phyloP scores from a whole-genome alignment of 1,139 yeast genomes.

The Candida tetrigidarum region DNA sequence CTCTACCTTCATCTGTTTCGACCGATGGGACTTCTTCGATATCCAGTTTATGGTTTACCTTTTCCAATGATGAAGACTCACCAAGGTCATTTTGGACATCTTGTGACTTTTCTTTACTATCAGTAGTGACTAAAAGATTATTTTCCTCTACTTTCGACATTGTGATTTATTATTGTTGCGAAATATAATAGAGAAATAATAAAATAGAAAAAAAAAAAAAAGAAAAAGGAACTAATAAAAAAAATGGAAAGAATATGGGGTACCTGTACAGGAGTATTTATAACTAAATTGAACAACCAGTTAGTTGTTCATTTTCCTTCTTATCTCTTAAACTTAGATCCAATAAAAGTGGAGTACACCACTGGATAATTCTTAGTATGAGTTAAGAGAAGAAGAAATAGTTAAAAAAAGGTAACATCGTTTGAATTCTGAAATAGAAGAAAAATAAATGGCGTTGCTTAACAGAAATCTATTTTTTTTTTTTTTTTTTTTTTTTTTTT shows the following conservation, averaged over 20 bases:
- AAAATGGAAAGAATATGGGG: not conserved
- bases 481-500: no score
- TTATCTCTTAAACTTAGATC: not conserved
- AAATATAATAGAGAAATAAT: no score
- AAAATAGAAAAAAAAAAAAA: not conserved
- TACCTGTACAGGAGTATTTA: not conserved
- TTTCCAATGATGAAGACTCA: not conserved
- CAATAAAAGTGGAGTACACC: not conserved
- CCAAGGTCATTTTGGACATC: not conserved
- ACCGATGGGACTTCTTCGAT: slow-evolving; percentile 2
- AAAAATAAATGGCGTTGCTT: no score
- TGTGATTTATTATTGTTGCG: not conserved
- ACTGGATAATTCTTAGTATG: not conserved
- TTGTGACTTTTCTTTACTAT: not conserved
- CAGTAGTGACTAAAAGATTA: not conserved
- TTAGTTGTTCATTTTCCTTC: not conserved
- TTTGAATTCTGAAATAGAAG: no score
- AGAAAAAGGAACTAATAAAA: no score
- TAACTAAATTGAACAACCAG: not conserved
- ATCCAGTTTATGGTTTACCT: not conserved
- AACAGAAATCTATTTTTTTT: no score
- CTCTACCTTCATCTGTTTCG: not conserved
- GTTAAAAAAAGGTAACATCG: not conserved
- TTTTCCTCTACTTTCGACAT: not conserved
- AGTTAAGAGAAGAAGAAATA: not conserved